Evolutionary conservation across 225 moss, liverwort and hornwort genomes (phyloP), one percentile per base, ranked within the genome.

Genomic region (Takakia lepidozioides): DNA sequence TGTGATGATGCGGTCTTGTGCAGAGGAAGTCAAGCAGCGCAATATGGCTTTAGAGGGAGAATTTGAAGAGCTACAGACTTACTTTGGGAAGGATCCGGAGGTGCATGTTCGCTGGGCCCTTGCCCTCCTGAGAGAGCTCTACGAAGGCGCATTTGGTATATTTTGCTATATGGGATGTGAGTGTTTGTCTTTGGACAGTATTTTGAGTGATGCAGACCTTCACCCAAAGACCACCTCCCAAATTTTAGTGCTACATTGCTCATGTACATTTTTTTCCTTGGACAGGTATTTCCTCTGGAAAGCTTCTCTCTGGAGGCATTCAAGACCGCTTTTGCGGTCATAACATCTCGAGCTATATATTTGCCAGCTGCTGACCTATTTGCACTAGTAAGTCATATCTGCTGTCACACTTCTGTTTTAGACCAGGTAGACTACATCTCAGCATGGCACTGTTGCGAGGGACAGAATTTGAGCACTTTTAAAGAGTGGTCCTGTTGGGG

Each of bases 301-400:
- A 58, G 59, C 46, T 91, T 91, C 68, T 91, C 91, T 13, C 49
- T 82, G 51, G 73, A 69, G 55, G 78, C 80, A 27, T 98, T 98
- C 63, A 98, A 83, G 54, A 71, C 71, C 29, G 85, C 95, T 8
- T 98, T 98, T 54, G 65, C 98, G 40, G 73, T 83, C 27, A 78
- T 98, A 37, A 40, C 87, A 40, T 90, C 98, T 38, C 82, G 91
- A 49, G 75, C 90, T 60, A 49, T 78, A 25, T 98, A 87, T 78
- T 64, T 98, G 56, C 87, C 98, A 35, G 64, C 91, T 3, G 91
- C 85, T 63, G 90, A 98, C 60, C 76, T 98, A 26, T 87, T 91
- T 61, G 91, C 98, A 56, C 55, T 98, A 83, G 91, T 95, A 18
- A 64, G 67, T 38, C 32, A 7, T 32, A n/a, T n/a, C n/a, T n/a